Base-by-base conservation (phyloP, 495 filamentous ascomycete species). In the Penicillium arizonense region DNA sequence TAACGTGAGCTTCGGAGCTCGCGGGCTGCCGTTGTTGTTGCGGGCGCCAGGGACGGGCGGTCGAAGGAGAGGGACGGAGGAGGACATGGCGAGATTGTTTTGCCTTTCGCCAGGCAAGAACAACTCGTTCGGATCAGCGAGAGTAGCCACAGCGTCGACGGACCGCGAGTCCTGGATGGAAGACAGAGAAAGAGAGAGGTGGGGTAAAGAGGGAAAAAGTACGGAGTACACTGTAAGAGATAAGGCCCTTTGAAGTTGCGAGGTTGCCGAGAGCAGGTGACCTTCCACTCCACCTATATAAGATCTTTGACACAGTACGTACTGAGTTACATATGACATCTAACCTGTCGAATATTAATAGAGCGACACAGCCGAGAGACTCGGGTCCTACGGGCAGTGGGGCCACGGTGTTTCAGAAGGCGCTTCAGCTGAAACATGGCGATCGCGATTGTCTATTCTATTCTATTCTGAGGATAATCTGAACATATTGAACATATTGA, bases 31-130 rank as follows among this genome's bases (percentile, higher is more conserved):
- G 58, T 78, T 73, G 48, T 80, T 81, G 52, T 73, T 76, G 67
- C 87, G 85, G 60, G 78, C 78, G 53, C 90, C 89, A 24, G 87
- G 87, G 50, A 95, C 85, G 50, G 90, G 88, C 35, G 91, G 90
- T 39, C 91, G 88, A 33, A 93, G 82, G 45, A 96, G 82, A 44
- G 91, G 90, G 20, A 92, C 83, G 52, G 88, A 85, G 32, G 88
- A 84, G 42, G 88, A 86, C 87, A 94, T 92, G 59, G 77, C 81
- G 69, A 82, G 80, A 62, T 67, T 73, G 68, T 69, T 70, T 59
- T 74, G 73, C 71, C 73, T 70, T 59, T 74, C 71, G 42, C 71
- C 68, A 53, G 73, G 71, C 70, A 74, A 63, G 62, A 74, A 74
- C 68, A 74, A 71, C 68, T 76, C 73, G 71, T 74, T 74, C 6